phyloP scores from a whole-genome alignment of 1,284 basidiomycete genomes.

The Inonotus hispidus region DNA sequence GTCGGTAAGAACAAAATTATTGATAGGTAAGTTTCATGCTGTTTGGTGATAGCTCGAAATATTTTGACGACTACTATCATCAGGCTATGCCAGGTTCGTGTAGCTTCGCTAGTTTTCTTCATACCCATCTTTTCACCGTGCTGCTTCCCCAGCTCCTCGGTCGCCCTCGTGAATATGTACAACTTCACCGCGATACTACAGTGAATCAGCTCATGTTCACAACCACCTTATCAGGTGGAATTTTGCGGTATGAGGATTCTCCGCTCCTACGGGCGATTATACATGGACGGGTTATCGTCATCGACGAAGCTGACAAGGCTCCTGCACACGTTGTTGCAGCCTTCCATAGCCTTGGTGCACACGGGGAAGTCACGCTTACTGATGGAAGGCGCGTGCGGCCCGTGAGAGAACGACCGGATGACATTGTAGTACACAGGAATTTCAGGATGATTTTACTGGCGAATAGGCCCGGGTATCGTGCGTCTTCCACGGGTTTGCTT shows the following conservation, averaged over 20 bases:
- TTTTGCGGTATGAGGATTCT: slow-evolving; percentile 56
- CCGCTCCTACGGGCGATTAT: slow-evolving; percentile 58
- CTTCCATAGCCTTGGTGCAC: slow-evolving; percentile 59
- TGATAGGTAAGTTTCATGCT: slow-evolving; percentile 39
- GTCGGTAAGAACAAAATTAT: slow-evolving; percentile 69
- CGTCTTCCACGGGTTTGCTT: slow-evolving; percentile 25
- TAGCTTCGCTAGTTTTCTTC: background rate
- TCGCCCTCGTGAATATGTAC: slow-evolving; percentile 62
- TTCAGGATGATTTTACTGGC: slow-evolving; percentile 60
- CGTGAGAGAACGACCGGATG: slow-evolving; percentile 40
- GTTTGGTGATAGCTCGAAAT: background rate
- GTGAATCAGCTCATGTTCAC: slow-evolving; percentile 67
- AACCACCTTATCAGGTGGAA: slow-evolving; percentile 49
- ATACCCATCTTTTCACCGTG: background rate
- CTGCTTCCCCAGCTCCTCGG: slow-evolving; percentile 41
- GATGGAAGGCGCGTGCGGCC: slow-evolving; percentile 55
- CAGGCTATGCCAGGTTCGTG: slow-evolving; percentile 47
- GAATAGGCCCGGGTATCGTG: slow-evolving; percentile 70
- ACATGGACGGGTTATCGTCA: slow-evolving; percentile 53
- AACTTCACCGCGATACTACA: slow-evolving; percentile 63
- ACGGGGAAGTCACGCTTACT: slow-evolving; percentile 53
- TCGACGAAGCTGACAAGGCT: slow-evolving; percentile 68
- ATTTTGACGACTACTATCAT: background rate
- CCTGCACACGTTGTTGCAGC: slow-evolving; percentile 66
- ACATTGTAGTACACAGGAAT: slow-evolving; percentile 55